These are phyloP conservation scores for Candida anglica DNA, from an alignment of 805 yeast genomes.

Conservation along the genomic window DNA sequence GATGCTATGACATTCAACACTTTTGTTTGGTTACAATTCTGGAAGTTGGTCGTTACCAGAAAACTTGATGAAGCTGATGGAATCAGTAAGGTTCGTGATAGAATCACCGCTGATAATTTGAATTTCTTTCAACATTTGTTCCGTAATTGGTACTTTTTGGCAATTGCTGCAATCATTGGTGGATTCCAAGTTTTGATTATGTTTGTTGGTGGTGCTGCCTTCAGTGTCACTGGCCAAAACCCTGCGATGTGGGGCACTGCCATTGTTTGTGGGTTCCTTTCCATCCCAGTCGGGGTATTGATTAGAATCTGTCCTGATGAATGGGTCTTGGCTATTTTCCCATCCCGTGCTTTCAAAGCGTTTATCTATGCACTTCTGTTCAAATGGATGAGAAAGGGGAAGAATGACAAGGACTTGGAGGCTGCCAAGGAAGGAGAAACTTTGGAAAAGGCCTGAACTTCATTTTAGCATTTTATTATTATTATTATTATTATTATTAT, in stretches of 20 bases:
- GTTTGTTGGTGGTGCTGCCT: conserved; percentile 97
- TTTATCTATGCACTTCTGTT: conserved; percentile 20
- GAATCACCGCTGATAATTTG: conserved; percentile 61
- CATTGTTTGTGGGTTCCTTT: conserved; percentile 69
- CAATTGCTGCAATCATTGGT: conserved; percentile 69
- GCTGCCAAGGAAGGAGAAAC: background rate
- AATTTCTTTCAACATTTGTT: conserved; percentile 80
- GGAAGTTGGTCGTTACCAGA: conserved; percentile 87
- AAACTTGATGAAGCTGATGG: conserved; percentile 87
- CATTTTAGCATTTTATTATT: background rate
- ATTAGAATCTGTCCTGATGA: conserved; percentile 81
- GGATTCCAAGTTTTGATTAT: conserved; percentile 85
- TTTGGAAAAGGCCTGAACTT: background rate
- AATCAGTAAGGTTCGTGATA: conserved; percentile 48
- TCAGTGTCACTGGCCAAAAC: conserved; percentile 75
- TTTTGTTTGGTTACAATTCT: conserved; percentile 97
- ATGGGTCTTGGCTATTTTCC: conserved; percentile 65
- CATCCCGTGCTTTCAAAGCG: conserved; percentile 46
- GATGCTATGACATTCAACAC: conserved; percentile 90
- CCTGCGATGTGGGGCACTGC: conserved; percentile 91
- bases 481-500: no score
- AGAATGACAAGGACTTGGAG: conserved; percentile 2
- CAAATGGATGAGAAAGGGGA: conserved; percentile 2
- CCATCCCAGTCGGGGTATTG: conserved; percentile 75
- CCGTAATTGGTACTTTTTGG: conserved; percentile 78